These are phyloP conservation scores for Taxillus chinensis DNA, from an alignment of 164 flowering plant genomes.

Conservation along the genomic window DNA sequence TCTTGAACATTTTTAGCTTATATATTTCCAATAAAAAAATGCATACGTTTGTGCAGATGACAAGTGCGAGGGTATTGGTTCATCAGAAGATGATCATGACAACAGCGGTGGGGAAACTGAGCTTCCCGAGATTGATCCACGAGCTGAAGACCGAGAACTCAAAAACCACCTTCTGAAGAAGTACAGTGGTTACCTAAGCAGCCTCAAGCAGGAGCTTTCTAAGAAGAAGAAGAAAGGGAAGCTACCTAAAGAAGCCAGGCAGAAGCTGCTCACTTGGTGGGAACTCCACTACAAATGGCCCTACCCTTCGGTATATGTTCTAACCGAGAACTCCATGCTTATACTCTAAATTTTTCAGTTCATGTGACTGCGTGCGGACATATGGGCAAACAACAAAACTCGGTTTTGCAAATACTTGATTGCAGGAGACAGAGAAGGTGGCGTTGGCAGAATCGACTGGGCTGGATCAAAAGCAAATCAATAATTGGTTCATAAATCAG, in stretches of 20 bases:
- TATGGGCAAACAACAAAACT: too few species aligned
- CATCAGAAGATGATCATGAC: constrained; percentile 80
- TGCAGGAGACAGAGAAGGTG: constrained; percentile 87
- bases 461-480: constrained; percentile 90
- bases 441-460: constrained; percentile 96
- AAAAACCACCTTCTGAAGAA: constrained; percentile 79
- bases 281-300: constrained; percentile 96
- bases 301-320: constrained; percentile 67
- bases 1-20: background rate
- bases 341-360: background rate
- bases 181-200: constrained; percentile 87
- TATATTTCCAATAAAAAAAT: background rate
- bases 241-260: constrained; percentile 93
- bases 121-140: constrained; percentile 70
- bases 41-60: constrained; percentile 31
- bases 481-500: constrained; percentile 96
- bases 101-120: constrained; percentile 72
- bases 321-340: background rate
- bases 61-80: constrained; percentile 61
- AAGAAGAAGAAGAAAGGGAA: constrained; percentile 97
- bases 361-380: too few species aligned
- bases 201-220: constrained; percentile 90
- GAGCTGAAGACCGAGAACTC: constrained; percentile 83
- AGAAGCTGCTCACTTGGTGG: constrained; percentile 92
- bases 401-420: background rate